phyloP scores from a whole-genome alignment of 2,329 filamentous ascomycete genomes.

The Phialemonium atrogriseum region DNA sequence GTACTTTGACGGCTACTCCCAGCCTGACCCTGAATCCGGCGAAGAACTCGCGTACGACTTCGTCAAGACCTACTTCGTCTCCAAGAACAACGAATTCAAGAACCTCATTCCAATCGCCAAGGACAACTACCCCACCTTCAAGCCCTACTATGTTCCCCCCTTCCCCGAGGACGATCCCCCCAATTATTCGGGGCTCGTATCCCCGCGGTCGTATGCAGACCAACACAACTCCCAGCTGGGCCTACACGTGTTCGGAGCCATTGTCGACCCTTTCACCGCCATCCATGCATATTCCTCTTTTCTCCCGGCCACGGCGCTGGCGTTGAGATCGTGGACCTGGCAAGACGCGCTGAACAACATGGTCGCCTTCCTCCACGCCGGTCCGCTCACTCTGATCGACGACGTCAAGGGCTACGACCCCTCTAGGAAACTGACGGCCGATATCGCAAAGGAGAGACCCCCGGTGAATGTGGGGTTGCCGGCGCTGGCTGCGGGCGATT shows the following conservation, averaged over 20 bases:
- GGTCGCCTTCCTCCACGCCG: slow-evolving; percentile 30
- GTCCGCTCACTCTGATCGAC: slow-evolving; percentile 21
- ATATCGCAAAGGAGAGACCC: too few species aligned
- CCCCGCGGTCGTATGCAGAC: not conserved
- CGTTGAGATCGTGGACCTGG: slow-evolving; percentile 27
- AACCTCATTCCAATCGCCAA: slow-evolving; percentile 6
- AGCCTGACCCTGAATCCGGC: not conserved
- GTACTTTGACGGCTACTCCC: slow-evolving; percentile 26
- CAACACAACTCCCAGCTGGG: not conserved
- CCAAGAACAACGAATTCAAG: not conserved
- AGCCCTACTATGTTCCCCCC: slow-evolving; percentile 16
- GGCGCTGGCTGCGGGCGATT: slow-evolving; percentile 16
- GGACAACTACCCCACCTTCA: slow-evolving; percentile 5
- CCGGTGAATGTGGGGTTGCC: slow-evolving; percentile 1
- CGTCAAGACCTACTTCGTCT: slow-evolving; percentile 19
- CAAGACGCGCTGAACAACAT: slow-evolving; percentile 26
- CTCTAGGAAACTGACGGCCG: not conserved
- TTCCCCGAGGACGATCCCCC: too few species aligned
- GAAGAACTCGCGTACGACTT: slow-evolving; percentile 14
- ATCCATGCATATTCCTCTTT: slow-evolving; percentile 25
- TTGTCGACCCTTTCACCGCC: slow-evolving; percentile 29
- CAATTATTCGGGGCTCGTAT: too few species aligned
- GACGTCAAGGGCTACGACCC: slow-evolving; percentile 14
- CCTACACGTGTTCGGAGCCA: slow-evolving; percentile 18
- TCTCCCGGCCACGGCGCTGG: slow-evolving; percentile 19